Evolutionary conservation across 1,284 basidiomycete species (phyloP).

Genomic region (Pseudozyma sp.): DNA sequence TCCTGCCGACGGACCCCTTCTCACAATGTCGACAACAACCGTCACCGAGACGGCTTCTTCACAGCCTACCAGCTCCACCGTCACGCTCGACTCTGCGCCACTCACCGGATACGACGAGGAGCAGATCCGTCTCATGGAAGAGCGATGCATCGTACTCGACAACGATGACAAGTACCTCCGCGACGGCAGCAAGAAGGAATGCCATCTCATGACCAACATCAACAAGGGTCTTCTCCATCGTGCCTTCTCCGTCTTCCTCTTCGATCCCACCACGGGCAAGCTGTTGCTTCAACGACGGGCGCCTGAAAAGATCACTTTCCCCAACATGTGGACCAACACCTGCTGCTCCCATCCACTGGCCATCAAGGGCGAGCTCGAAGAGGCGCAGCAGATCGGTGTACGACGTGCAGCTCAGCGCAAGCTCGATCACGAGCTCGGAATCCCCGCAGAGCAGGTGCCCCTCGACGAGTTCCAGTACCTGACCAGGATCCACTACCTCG

Average conservation of each 20-base stretch:
- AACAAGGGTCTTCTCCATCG: slow-evolving; percentile 93
- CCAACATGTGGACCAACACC: slow-evolving; percentile 99
- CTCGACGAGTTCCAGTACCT: slow-evolving; percentile 92
- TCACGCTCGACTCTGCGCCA: slow-evolving; percentile 47
- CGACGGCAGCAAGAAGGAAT: slow-evolving; percentile 86
- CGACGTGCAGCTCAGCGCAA: slow-evolving; percentile 90
- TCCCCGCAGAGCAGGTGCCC: slow-evolving; percentile 78
- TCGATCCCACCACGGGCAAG: slow-evolving; percentile 91
- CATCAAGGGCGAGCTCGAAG: slow-evolving; percentile 79
- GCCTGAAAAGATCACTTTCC: slow-evolving; percentile 98
- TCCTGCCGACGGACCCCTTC: background rate
- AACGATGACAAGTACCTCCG: slow-evolving; percentile 79
- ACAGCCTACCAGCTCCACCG: slow-evolving; percentile 17
- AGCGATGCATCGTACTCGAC: slow-evolving; percentile 94
- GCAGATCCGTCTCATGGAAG: slow-evolving; percentile 88
- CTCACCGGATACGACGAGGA: slow-evolving; percentile 69
- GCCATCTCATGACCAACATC: slow-evolving; percentile 99
- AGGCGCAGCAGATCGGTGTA: slow-evolving; percentile 78
- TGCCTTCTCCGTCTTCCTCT: slow-evolving; percentile 97
- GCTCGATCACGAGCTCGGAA: slow-evolving; percentile 96
- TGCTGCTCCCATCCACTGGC: slow-evolving; percentile 95
- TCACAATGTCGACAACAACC: slow-evolving; percentile 34
- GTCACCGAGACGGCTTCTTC: slow-evolving; percentile 23
- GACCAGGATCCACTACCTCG: slow-evolving; percentile 96
- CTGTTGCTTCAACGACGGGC: slow-evolving; percentile 96